A percentile compares a stretch with the other conserved stretches of the same genome.
Conservation (phyloP, 164 flowering plant genomes). For the Echeveria elegans region DNA sequence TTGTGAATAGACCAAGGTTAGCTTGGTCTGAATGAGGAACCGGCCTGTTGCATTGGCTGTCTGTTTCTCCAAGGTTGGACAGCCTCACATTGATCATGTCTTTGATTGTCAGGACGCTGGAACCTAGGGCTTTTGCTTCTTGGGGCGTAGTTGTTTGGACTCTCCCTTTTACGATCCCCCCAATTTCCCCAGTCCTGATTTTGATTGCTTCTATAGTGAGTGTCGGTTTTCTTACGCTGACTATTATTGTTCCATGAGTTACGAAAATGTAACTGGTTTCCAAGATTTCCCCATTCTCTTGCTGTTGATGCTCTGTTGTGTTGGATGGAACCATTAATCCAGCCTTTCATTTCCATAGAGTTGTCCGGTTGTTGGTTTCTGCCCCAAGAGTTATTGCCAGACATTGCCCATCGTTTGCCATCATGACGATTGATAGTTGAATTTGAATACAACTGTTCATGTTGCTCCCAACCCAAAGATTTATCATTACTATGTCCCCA, state of each 20-base stretch:
- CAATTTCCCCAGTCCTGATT: conserved; percentile 18
- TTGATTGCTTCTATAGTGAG: conserved; percentile 9
- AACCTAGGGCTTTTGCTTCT: conserved; percentile 32
- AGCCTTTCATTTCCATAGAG: conserved; percentile 1
- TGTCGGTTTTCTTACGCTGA: conserved; percentile 10
- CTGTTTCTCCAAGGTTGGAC: not conserved
- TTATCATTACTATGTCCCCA: conserved; percentile 20
- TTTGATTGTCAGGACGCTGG: conserved; percentile 23
- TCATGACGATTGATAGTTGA: conserved; percentile 1
- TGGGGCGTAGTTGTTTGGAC: conserved; percentile 17
- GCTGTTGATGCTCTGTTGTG: conserved; percentile 4
- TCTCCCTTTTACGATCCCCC: conserved; percentile 30
- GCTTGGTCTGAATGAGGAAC: not conserved
- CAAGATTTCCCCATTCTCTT: conserved; percentile 14
- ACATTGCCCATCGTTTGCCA: conserved; percentile 16
- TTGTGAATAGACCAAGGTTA: not conserved
- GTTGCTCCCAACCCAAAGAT: conserved; percentile 18
- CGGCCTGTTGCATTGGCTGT: not conserved
- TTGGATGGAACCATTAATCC: conserved; percentile 5
- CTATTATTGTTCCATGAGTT: conserved; percentile 15
- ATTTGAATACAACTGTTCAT: not conserved
- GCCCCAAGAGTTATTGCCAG: conserved; percentile 13
- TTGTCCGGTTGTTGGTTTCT: conserved; percentile 11
- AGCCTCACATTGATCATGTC: not conserved
- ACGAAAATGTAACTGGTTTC: conserved; percentile 15